Percentiles rank a stretch among this genome's conserved stretches.
phyloP scores from a whole-genome alignment of 2,329 filamentous ascomycete species.

The Truncatella angustata region DNA sequence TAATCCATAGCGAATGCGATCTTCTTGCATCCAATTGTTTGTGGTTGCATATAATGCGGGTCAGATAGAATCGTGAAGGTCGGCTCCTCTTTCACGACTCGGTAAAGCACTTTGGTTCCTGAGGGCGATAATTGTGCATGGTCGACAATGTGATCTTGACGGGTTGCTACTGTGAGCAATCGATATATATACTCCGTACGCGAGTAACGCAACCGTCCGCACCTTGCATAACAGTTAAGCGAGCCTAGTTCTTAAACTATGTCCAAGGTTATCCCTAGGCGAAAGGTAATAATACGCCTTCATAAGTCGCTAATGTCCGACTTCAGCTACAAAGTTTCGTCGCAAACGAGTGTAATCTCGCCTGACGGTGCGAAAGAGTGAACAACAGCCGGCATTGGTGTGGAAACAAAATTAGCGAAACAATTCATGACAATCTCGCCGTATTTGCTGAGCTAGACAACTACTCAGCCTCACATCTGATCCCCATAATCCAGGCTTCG shows the following conservation, averaged over 20 bases:
- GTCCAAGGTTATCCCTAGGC: neutral
- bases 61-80: neutral
- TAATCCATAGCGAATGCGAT: slow-evolving; percentile 13
- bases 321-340: neutral
- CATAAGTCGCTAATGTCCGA: neutral
- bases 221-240: no score
- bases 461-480: slow-evolving; percentile 5
- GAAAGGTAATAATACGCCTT: neutral
- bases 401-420: slow-evolving; percentile 6
- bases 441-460: slow-evolving; percentile 2
- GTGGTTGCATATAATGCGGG: slow-evolving; percentile 6
- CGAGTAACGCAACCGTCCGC: no score
- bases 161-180: neutral
- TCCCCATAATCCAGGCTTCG: slow-evolving; percentile 3
- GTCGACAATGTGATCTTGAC: neutral
- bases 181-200: neutral
- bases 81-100: slow-evolving; percentile 2
- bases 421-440: neutral
- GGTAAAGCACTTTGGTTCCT: no score
- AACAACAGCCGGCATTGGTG: neutral
- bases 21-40: slow-evolving; percentile 6
- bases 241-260: neutral
- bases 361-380: neutral
- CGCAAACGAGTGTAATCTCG: slow-evolving; percentile 3
- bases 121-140: neutral